These are phyloP conservation scores for Amanita phalloides DNA, from an alignment of 768 basidiomycete species.

Conservation along the genomic window DNA sequence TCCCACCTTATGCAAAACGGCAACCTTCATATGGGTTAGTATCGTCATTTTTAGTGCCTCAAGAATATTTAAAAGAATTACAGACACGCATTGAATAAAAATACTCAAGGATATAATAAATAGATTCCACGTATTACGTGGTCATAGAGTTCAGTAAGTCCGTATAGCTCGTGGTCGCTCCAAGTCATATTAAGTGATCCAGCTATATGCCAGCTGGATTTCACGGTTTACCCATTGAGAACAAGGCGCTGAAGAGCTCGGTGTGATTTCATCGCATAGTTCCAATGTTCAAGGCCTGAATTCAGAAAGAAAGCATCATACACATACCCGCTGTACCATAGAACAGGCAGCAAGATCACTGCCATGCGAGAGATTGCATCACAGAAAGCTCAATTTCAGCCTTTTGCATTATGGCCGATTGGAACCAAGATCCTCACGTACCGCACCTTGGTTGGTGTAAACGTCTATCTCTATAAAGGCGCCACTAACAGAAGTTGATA, in stretches of 20 bases:
- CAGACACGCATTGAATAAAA: slow-evolving; percentile 94
- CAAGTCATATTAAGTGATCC: slow-evolving; percentile 4
- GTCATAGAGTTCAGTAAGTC: slow-evolving; percentile 71
- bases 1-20: slow-evolving; percentile 98
- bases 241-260: slow-evolving; percentile 77
- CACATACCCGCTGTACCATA: slow-evolving; percentile 47
- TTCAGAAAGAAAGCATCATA: slow-evolving; percentile 41
- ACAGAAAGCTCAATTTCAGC: slow-evolving; percentile 72
- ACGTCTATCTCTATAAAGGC: background rate
- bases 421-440: slow-evolving; percentile 64
- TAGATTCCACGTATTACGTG: slow-evolving; percentile 72
- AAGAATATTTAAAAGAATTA: background rate
- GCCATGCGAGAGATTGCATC: slow-evolving; percentile 64
- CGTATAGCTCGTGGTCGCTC: background rate
- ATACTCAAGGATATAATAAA: slow-evolving; percentile 94
- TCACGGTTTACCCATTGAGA: slow-evolving; percentile 95
- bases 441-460: slow-evolving; percentile 62
- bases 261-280: slow-evolving; percentile 29
- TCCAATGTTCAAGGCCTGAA: background rate
- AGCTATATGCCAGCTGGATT: slow-evolving; percentile 96
- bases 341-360: slow-evolving; percentile 59
- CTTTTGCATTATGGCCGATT: slow-evolving; percentile 89
- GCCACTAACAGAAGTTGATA: slow-evolving; percentile 16
- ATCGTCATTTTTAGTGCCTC: background rate
- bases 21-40: slow-evolving; percentile 81